These are phyloP conservation scores for sweet orange (Citrus sinensis) DNA, from an alignment of 345 rosid genomes.

Conservation along the genomic window DVS_A1.0 CM039165.1:33470001-33470500, in stretches of 20 bases:
- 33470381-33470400: background rate
- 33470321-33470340: conserved; percentile 6
- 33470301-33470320: conserved; percentile 1
- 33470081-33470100: conserved; percentile 64
- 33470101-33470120: conserved; percentile 20
- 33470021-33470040: conserved; percentile 87
- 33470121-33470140: background rate
- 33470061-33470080: conserved; percentile 86
- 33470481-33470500: background rate
- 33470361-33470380: background rate
- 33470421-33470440: background rate
- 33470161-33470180: conserved; percentile 25
- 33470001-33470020: conserved; percentile 70
- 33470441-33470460: background rate
- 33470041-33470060: conserved; percentile 82
- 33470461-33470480: background rate
- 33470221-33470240: conserved; percentile 83
- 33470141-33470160: background rate
- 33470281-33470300: background rate
- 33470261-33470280: conserved; percentile 98
- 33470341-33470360: background rate
- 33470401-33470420: background rate
- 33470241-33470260: conserved; percentile 87
- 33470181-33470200: conserved; percentile 58
- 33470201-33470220: conserved; percentile 71